phyloP scores from a whole-genome alignment of 805 yeast genomes.

The Starmerella roubikii region DNA sequence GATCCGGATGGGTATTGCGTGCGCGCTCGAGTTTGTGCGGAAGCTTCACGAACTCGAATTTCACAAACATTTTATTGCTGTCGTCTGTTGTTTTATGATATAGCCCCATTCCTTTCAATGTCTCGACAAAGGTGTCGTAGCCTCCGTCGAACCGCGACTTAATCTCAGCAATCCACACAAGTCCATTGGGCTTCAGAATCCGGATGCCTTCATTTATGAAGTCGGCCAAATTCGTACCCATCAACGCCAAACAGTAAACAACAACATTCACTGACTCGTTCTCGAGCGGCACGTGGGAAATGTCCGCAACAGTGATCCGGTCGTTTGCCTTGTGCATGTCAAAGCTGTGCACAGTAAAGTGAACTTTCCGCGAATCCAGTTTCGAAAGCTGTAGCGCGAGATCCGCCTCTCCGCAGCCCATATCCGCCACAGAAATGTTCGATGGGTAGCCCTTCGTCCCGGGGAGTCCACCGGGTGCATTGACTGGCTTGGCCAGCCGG shows the following conservation, averaged over 20 bases:
- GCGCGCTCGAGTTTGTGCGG: constrained; percentile 38
- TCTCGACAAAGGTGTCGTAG: constrained; percentile 52
- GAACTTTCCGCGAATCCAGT: constrained; percentile 24
- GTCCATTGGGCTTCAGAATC: constrained; percentile 78
- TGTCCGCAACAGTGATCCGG: constrained; percentile 91
- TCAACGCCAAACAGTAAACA: constrained; percentile 83
- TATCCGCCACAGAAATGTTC: constrained; percentile 77
- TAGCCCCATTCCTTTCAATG: constrained; percentile 63
- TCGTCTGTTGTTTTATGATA: constrained; percentile 81
- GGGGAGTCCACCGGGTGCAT: constrained; percentile 94
- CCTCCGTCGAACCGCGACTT: constrained; percentile 70
- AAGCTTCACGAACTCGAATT: constrained; percentile 79
- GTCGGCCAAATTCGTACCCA: constrained; percentile 95
- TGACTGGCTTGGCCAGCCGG: constrained; percentile 44
- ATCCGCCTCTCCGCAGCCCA: constrained; percentile 99
- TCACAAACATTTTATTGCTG: constrained; percentile 80
- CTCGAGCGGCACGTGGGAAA: constrained; percentile 71
- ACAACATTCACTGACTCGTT: constrained; percentile 74
- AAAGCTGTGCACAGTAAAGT: constrained; percentile 64
- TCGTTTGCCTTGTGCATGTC: constrained; percentile 84
- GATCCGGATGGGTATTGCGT: constrained; percentile 46
- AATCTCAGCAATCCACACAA: constrained; percentile 94
- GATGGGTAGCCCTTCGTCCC: constrained; percentile 31
- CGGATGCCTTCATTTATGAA: constrained; percentile 84
- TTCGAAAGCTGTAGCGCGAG: constrained; percentile 38